phyloP scores from a whole-genome alignment of 176 grass and related monocot genomes.

The Dendrocalamus sinicus region DNA sequence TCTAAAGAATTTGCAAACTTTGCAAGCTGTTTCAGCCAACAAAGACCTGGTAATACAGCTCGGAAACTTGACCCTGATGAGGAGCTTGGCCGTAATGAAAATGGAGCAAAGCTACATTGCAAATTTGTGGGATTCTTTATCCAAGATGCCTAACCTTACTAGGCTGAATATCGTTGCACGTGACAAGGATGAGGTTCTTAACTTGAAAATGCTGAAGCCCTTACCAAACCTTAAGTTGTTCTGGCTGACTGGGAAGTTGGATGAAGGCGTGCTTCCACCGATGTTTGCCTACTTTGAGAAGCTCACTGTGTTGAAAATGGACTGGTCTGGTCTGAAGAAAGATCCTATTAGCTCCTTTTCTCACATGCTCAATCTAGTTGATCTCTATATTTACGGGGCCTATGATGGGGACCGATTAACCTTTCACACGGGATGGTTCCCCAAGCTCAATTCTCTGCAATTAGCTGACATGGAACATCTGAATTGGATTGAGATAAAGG shows the following conservation, averaged over 20 bases:
- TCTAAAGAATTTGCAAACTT: slow-evolving; percentile 45
- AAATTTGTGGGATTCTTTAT: slow-evolving; percentile 41
- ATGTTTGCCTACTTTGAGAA: no score
- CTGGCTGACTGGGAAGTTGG: slow-evolving; percentile 41
- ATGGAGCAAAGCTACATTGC: slow-evolving; percentile 25
- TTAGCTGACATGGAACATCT: slow-evolving; percentile 50
- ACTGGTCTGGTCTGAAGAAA: no score
- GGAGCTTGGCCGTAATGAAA: slow-evolving; percentile 39
- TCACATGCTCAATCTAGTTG: no score
- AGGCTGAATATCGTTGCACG: slow-evolving; percentile 13
- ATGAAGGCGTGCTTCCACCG: neutral
- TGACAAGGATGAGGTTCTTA: slow-evolving; percentile 38
- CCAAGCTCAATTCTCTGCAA: neutral
- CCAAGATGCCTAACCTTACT: slow-evolving; percentile 46
- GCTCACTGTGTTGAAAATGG: no score
- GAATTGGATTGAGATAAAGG: slow-evolving; percentile 43
- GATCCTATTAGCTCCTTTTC: no score
- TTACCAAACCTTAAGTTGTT: slow-evolving; percentile 33
- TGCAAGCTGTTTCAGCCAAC: slow-evolving; percentile 36
- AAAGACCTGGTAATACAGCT: slow-evolving; percentile 45
- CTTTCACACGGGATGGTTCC: no score
- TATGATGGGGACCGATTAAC: no score
- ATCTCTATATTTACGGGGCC: no score
- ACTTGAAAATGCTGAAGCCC: slow-evolving; percentile 22
- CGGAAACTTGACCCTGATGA: slow-evolving; percentile 40